Evolutionary conservation across 2,329 filamentous ascomycete species (phyloP).

Genomic region (Cladosporium sp.): DNA sequence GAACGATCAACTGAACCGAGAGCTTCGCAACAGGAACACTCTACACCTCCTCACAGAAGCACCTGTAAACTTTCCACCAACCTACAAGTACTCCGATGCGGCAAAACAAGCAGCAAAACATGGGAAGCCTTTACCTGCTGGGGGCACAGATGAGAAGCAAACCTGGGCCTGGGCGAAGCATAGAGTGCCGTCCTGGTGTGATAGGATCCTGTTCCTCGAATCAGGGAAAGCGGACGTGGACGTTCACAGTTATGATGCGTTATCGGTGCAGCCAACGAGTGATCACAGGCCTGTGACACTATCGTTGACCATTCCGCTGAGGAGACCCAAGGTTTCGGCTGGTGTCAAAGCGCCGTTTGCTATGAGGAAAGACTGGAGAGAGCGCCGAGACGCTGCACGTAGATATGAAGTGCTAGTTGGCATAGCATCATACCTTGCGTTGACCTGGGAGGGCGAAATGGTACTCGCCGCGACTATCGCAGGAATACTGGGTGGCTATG

Average conservation of each 20-base stretch:
- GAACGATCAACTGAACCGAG: conserved; percentile 73
- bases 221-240: conserved; percentile 50
- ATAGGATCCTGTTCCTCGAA: conserved; percentile 72
- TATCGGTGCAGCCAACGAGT: conserved; percentile 75
- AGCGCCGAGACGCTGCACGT: conserved; percentile 50
- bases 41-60: conserved; percentile 76
- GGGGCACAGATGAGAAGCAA: background rate
- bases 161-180: conserved; percentile 63
- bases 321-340: conserved; percentile 27
- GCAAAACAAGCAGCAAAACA: conserved; percentile 28
- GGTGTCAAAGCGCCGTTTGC: conserved; percentile 51
- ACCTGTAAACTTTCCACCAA: conserved; percentile 75
- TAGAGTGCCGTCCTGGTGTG: conserved; percentile 90
- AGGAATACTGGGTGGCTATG: conserved; percentile 29
- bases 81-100: conserved; percentile 76
- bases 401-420: conserved; percentile 59
- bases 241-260: conserved; percentile 63
- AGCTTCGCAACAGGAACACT: conserved; percentile 64
- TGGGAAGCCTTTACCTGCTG: conserved; percentile 18
- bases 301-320: conserved; percentile 58
- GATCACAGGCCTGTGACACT: conserved; percentile 85
- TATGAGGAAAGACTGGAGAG: conserved; percentile 55
- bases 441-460: conserved; percentile 45
- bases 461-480: conserved; percentile 31
- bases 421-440: conserved; percentile 49